Evolutionary conservation across 352 stramenopile genomes (phyloP), one percentile per base, ranked within the genome.

Genomic region (Globisporangium echinulatum): DNA sequence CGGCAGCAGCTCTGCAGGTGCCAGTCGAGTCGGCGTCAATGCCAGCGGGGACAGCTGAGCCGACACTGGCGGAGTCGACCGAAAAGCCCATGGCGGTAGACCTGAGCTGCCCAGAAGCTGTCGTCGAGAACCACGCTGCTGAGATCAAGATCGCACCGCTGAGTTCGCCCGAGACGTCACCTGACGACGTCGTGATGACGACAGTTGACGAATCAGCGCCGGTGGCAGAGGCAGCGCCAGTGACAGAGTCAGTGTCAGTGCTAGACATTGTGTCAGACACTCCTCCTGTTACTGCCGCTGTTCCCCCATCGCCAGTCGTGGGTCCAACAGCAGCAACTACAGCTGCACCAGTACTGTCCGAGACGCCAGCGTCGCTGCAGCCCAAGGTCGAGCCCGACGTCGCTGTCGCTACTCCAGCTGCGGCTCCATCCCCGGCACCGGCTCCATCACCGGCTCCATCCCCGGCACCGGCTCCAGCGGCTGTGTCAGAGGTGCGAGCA

Each of bases 101-200:
- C 38, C 55, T 66, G 42, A 84, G 82, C 55, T 69, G 54, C 50
- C 42, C 67, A 3, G 65, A 79, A 58, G 75, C 71, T 2, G 79
- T 80, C 49, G 66, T 77, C 53, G 68, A 80, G 53, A 70, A 84
- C 43, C 43, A 64, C n/a, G 15, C 4, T 33, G 39, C 52, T n/a
- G 52, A 8, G 5, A 56, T 68, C 66, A 49, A 68, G 78, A 42
- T 56, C 74, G 48, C 43, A 15, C 43, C 43, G 4, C 43, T 48
- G 9, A 19, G 42, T 14, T 15, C 42, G 3, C 9, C 43, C 2
- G 43, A 48, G 43, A n/a, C n/a, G 43, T 15, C 43, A 13, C 43
- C 39, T 48, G 43, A 13, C 4, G 43, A 13, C 4, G 43, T 15
- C 4, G 43, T 17, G 43, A 17, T 48, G 13, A 10, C 43, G 11